Evolutionary conservation across 176 grass and related monocot genomes (phyloP).

Genomic region (Eremochloa ophiuroides): DNA sequence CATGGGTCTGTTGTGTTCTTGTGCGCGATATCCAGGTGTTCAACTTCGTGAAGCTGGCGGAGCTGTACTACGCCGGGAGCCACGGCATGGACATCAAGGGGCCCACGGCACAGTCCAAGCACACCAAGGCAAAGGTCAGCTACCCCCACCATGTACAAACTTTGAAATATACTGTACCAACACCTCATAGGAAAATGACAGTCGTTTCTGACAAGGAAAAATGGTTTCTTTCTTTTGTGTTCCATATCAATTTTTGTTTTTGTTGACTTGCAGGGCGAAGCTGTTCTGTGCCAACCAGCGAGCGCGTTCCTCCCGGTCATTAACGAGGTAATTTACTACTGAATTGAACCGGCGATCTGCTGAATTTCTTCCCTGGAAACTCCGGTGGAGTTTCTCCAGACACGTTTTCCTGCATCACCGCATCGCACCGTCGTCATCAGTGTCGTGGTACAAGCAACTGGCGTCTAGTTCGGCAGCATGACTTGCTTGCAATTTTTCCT

Average conservation of each 20-base stretch:
- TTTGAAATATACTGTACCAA: too few relatives aligned
- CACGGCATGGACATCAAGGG: slow-evolving; percentile 82
- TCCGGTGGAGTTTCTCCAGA: background rate
- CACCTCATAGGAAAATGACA: background rate
- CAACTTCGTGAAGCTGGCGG: slow-evolving; percentile 49
- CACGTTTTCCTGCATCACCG: background rate
- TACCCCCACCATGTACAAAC: too few relatives aligned
- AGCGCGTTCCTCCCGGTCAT: slow-evolving; percentile 77
- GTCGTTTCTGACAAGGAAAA: background rate
- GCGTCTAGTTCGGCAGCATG: background rate
- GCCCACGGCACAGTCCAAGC: slow-evolving; percentile 33
- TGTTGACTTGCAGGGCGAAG: slow-evolving; percentile 41
- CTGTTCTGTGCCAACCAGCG: slow-evolving; percentile 67
- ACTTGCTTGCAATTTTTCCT: background rate
- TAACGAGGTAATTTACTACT: slow-evolving; percentile 39
- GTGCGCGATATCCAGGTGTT: slow-evolving; percentile 40
- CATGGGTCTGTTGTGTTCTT: background rate
- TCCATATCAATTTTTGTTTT: background rate
- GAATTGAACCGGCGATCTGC: background rate
- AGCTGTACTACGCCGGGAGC: slow-evolving; percentile 80
- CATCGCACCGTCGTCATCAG: background rate
- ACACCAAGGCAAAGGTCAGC: slow-evolving; percentile 41
- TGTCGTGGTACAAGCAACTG: background rate
- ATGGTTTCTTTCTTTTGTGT: background rate
- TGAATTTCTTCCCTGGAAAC: slow-evolving; percentile 8